Evolutionary conservation across 176 grass and related monocot genomes (phyloP), one percentile per base, ranked within the genome.

Genomic region (Coix lacrymajobi): DNA sequence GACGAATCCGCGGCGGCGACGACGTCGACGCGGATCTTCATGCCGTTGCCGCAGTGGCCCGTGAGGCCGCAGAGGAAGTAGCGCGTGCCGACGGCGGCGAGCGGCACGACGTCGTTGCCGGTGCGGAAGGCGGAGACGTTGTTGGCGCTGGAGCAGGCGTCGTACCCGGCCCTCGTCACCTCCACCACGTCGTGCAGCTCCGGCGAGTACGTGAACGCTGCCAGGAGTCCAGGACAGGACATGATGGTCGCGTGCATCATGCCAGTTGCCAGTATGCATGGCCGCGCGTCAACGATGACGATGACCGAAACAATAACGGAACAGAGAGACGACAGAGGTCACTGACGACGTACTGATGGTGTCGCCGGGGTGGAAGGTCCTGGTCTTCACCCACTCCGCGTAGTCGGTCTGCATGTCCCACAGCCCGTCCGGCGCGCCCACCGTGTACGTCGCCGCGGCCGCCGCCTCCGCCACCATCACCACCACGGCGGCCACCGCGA

Each of bases 1-100:
- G 33, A 33, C 33, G 33, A 33, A 2, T 2, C 45, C 45, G 1
- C 24, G 19, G 1, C 24, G 19, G 46, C 34, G 57, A 80, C 36
- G 86, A 86, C 66, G 81, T 84, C 45, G 81, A 97, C 72, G 62
- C 85, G 81, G 67, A 94, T 86, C 81, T 94, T 94, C 90, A 92
- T 92, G 64, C 95, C 95, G 2, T 34, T 60, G 49, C 57, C 11
- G 84, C 95, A 97, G 88, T 97, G 95, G 0, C 79, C 84, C 4
- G 75, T 72, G 56, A 86, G 66, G 31, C 88, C 88, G 79, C 95
- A 97, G 73, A 97, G 85, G 90, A 97, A 97, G 90, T 97, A 94
- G 14, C 88, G 81, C 0, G 82, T 91, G 34, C 90, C 90, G 48
- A 73, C 31, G 20, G 78, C 37, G 64, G 76, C 19, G 71, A 97